Evolutionary conservation across 2,329 filamentous ascomycete species (phyloP).

Genomic region (Boeremia lycopersici): DNA sequence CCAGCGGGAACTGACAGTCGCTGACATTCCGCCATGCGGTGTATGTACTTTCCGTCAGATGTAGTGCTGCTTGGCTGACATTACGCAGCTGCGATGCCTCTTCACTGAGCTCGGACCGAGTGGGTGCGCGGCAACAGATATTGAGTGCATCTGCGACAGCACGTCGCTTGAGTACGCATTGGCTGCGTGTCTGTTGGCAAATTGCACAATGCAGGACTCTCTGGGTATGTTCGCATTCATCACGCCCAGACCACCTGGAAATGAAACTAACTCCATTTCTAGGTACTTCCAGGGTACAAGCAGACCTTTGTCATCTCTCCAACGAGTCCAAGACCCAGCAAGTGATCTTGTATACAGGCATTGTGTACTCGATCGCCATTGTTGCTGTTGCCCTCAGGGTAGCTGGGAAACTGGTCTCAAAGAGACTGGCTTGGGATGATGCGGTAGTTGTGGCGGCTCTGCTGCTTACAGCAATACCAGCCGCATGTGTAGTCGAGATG

Average conservation of each 20-base stretch:
- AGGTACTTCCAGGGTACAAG: slow-evolving; percentile 22
- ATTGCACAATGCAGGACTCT: neutral
- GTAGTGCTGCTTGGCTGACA: neutral
- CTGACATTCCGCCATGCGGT: neutral
- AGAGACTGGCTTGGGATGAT: slow-evolving; percentile 17
- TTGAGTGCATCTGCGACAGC: neutral
- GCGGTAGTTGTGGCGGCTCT: slow-evolving; percentile 12
- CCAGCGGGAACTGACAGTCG: neutral
- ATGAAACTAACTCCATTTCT: neutral
- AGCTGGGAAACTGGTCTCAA: slow-evolving; percentile 14
- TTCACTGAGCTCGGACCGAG: neutral
- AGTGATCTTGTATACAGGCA: slow-evolving; percentile 8
- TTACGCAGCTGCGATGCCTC: neutral
- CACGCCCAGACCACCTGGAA: too few species aligned
- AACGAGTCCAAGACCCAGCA: slow-evolving; percentile 19
- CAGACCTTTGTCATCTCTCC: slow-evolving; percentile 23
- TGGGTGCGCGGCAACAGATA: neutral
- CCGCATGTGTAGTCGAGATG: slow-evolving; percentile 17
- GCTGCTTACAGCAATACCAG: slow-evolving; percentile 2
- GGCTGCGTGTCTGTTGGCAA: neutral
- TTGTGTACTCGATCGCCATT: slow-evolving; percentile 9
- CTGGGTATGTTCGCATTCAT: neutral
- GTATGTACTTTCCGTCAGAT: neutral
- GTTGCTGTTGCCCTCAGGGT: slow-evolving; percentile 12
- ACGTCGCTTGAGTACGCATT: neutral